These are phyloP conservation scores for Immersiporthe knoxdaviesiana DNA, from an alignment of 2,329 filamentous ascomycete genomes.

Conservation along the genomic window DNA sequence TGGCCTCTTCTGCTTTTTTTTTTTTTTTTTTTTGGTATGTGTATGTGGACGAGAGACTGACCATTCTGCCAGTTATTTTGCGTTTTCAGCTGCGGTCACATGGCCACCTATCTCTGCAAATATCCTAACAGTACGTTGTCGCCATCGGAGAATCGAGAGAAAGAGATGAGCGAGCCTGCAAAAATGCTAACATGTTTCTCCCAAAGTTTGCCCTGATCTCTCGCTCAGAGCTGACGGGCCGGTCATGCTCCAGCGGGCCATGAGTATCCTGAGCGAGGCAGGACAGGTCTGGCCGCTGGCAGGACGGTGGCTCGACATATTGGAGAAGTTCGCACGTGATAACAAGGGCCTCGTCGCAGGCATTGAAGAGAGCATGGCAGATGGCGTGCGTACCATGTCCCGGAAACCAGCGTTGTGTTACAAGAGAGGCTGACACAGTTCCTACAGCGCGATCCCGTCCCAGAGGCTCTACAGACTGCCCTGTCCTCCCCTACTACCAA, in stretches of 20 bases:
- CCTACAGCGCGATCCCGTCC: conserved; percentile 37
- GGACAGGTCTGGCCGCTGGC: conserved; percentile 57
- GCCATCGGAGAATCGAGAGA: background rate
- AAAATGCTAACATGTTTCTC: conserved; percentile 22
- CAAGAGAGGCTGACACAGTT: conserved; percentile 34
- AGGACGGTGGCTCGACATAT: conserved; percentile 54
- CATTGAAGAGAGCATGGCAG: conserved; percentile 54
- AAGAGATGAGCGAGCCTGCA: background rate
- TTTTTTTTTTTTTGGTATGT: too few species aligned
- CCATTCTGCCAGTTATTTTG: conserved; percentile 48
- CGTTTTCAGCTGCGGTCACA: conserved; percentile 58
- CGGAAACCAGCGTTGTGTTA: conserved; percentile 22
- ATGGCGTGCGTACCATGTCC: conserved; percentile 43
- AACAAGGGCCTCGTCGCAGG: conserved; percentile 45
- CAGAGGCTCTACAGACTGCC: conserved; percentile 35
- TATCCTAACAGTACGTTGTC: conserved; percentile 50
- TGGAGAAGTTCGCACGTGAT: conserved; percentile 52
- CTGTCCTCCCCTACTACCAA: conserved; percentile 15
- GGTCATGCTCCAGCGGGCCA: conserved; percentile 50
- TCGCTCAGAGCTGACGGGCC: conserved; percentile 46
- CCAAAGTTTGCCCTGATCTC: conserved; percentile 48
- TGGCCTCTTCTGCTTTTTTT: too few species aligned
- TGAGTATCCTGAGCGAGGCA: conserved; percentile 51
- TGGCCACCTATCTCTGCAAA: conserved; percentile 56
- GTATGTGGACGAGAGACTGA: conserved; percentile 1